These are phyloP conservation scores for Ophiostoma triangulosporum DNA, from an alignment of 2,329 filamentous ascomycete genomes.

Conservation along the genomic window DNA sequence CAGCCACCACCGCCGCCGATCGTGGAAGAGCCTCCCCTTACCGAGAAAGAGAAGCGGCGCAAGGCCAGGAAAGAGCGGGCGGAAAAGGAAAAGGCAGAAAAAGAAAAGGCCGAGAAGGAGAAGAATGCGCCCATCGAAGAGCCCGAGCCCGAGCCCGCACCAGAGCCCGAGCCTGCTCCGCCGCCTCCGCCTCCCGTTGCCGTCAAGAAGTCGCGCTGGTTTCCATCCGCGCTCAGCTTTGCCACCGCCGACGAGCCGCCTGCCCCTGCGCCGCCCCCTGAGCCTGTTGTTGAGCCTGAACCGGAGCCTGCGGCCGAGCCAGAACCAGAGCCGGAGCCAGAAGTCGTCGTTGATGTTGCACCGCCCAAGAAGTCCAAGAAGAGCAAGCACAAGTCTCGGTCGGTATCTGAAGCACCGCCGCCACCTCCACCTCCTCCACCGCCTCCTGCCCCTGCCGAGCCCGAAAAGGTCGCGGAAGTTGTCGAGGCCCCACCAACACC, in stretches of 20 bases:
- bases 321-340: conserved; percentile 15
- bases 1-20: conserved; percentile 24
- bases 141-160: conserved; percentile 4
- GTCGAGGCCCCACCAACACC: conserved; percentile 36
- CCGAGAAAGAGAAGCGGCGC: conserved; percentile 23
- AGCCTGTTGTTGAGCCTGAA: conserved; percentile 8
- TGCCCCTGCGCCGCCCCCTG: conserved; percentile 1
- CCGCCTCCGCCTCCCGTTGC: conserved; percentile 4
- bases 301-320: not conserved
- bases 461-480: conserved; percentile 26
- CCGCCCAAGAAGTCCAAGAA: conserved; percentile 30
- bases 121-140: conserved; percentile 12
- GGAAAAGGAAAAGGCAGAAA: conserved; percentile 12
- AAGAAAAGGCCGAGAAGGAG: conserved; percentile 20
- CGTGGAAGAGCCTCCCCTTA: conserved; percentile 19
- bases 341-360: conserved; percentile 38
- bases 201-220: conserved; percentile 13
- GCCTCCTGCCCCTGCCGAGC: conserved; percentile 23
- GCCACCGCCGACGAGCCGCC: conserved; percentile 10
- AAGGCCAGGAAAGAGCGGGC: conserved; percentile 9
- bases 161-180: not conserved
- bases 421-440: conserved; percentile 24
- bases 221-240: conserved; percentile 13
- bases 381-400: conserved; percentile 23
- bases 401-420: conserved; percentile 19